Percentiles rank a stretch among this genome's conserved stretches.
phyloP scores from a whole-genome alignment of 352 stramenopile species.

The Chrysophaeum taylorii region DNA sequence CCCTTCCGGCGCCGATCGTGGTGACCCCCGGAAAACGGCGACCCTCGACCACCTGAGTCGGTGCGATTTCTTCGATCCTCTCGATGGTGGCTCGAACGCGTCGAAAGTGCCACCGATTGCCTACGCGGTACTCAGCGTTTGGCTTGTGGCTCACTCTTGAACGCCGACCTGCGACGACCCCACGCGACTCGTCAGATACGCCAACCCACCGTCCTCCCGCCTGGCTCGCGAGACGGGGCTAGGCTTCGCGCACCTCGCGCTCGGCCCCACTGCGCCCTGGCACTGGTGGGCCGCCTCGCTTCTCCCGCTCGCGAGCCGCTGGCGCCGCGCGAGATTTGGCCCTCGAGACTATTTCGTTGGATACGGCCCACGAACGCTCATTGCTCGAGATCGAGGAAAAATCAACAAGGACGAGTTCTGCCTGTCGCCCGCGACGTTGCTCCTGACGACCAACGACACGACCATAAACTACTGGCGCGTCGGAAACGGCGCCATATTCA shows the following conservation, averaged over 20 bases:
- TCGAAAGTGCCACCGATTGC: neutral
- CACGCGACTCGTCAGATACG: neutral
- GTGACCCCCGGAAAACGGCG: neutral
- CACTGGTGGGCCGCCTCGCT: neutral
- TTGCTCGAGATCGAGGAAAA: constrained; percentile 88
- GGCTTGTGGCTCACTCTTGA: neutral
- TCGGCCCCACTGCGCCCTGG: neutral
- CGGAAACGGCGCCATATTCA: too few relatives aligned
- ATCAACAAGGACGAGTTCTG: constrained; percentile 90
- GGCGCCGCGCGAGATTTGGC: too few relatives aligned
- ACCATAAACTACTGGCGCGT: constrained; percentile 94
- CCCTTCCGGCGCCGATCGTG: neutral
- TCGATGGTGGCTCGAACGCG: too few relatives aligned
- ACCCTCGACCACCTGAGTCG: neutral
- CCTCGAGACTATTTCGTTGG: too few relatives aligned
- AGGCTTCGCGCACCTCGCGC: neutral
- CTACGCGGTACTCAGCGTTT: neutral
- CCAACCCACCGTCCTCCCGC: neutral
- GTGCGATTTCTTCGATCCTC: too few relatives aligned
- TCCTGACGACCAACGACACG: constrained; percentile 91
- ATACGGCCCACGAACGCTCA: too few relatives aligned
- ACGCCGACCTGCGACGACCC: neutral
- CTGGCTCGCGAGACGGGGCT: neutral
- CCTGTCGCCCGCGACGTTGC: constrained; percentile 63
- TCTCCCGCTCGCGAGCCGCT: too few relatives aligned